Evolutionary conservation across 768 basidiomycete species (phyloP), one percentile per base, ranked within the genome.

Genomic region (Russula sp.): DNA sequence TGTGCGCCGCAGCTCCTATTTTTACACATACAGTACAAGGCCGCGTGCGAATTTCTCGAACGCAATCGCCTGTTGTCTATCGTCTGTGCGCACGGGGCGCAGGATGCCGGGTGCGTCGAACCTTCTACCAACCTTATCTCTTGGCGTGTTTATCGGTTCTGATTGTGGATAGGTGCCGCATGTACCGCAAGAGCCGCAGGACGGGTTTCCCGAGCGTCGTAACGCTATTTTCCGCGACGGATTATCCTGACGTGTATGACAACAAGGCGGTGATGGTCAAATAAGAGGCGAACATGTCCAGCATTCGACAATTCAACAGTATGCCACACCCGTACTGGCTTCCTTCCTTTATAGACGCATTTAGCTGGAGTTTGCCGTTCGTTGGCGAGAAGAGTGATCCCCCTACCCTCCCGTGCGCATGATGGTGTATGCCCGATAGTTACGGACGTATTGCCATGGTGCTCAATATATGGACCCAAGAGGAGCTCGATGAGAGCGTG

Each of bases 181-280:
- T 98, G 97, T 98, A 98, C 71, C 91, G 95, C 69, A 99, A 99
- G 76, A 98, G 96, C 5, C 93, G 93, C 75, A 90, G 92, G 22
- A 98, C 95, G 0, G 95, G 96, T 4, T 98, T 98, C 79, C 97
- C 97, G 14, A 97, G 94, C 18, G 95, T 99, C 64, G 98, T 99
- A 94, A 98, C 97, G 18, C 95, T 99, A 70, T 99, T 99, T 77
- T 95, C 93, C 13, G 95, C 95, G 6, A 96, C 97, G 32, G 95
- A 98, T 72, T 98, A 98, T 71, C 87, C 98, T 60, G 97, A 98
- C 70, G 93, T 98, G 18, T 98, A 98, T 75, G 93, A 96, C 75
- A 99, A 99, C 78, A 98, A 98, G 75, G 97, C 95, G 1, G 97
- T 96, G 0, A 95, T 99, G 25, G 83, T 99, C 70, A 98, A 98